These are phyloP conservation scores for Ceratobasidium sp. DNA, from an alignment of 1,284 basidiomycete species.

Conservation along the genomic window DNA sequence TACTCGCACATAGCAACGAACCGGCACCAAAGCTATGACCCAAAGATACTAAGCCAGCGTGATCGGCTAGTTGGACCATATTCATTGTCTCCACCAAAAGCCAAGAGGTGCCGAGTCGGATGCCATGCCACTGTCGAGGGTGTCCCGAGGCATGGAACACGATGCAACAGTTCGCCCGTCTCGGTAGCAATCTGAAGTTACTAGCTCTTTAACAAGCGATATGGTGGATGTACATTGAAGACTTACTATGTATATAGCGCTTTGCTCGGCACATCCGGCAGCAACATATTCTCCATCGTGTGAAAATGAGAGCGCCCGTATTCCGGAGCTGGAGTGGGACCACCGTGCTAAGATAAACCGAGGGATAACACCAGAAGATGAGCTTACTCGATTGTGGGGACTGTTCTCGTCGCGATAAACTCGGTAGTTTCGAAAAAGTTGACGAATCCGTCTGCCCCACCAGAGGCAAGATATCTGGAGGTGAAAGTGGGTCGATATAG, in stretches of 20 bases:
- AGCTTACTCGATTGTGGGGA: constrained; percentile 29
- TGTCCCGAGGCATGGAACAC: constrained; percentile 30
- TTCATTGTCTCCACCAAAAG: constrained; percentile 35
- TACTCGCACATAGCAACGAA: neutral
- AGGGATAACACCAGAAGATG: neutral
- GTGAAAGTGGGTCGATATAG: neutral
- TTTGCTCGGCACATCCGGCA: constrained; percentile 36
- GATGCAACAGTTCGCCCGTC: constrained; percentile 29
- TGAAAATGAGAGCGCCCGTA: constrained; percentile 30
- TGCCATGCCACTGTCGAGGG: constrained; percentile 37
- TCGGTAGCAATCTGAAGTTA: constrained; percentile 24
- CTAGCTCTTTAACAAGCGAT: neutral
- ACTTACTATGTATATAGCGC: constrained; percentile 26
- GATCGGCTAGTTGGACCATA: constrained; percentile 29
- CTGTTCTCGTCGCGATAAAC: constrained; percentile 34
- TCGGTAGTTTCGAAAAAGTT: constrained; percentile 37
- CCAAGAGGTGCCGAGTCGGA: constrained; percentile 28
- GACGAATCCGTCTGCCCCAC: constrained; percentile 36
- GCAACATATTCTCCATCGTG: constrained; percentile 34
- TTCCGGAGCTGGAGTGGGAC: constrained; percentile 9
- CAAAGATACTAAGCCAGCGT: constrained; percentile 39
- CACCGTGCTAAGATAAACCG: neutral
- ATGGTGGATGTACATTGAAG: neutral
- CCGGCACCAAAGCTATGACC: neutral
- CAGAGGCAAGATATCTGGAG: constrained; percentile 30